Evolutionary conservation across 768 basidiomycete species (phyloP), one percentile per base, ranked within the genome.

Genomic region (Royoungia palumana): DNA sequence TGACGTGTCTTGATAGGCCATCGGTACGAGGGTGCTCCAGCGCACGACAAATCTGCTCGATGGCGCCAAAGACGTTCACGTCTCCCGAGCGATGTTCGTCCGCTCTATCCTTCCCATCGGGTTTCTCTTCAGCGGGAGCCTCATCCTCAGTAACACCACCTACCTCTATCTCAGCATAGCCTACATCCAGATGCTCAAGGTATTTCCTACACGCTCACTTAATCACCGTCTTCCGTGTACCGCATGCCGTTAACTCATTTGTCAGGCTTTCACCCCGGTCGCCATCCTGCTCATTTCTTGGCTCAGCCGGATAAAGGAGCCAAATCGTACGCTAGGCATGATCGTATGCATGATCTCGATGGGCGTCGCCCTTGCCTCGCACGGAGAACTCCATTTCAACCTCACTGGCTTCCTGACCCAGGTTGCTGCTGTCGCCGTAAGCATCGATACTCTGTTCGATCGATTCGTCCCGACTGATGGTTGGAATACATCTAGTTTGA

Each of bases 131-230:
- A 90, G 87, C 30, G 95, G 86, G 21, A 92, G 88, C 50, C 80
- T 98, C 46, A 83, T 97, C 59, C 76, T 94, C 50, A 87, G 84
- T 71, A 98, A 98, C 70, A 89, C 87, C 2, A 93, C 93, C 3
- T 95, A 94, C 68, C 83, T 96, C 19, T 85, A 91, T 60, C 81
- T 98, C 56, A 87, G 84, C 56, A 91, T 95, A 11, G 82, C 90
- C 0, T 98, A 95, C 70, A 97, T 98, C 58, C 95, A 98, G 69
- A 92, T 97, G 91, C 83, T 94, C 66, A 93, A 93, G 80, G 87
- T 85, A 34, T 28, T 73, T 57, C 4, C 11, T 22, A 13, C 44
- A 28, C 16, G 10, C 36, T 30, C 13, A 9, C 5, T 44, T 24
- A 28, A 50, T 42, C 14, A 35, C 45, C 46, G 10, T 25, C 35